phyloP scores from a whole-genome alignment of 129 eudicot genomes.

The Pulicaria dysenterica region DNA sequence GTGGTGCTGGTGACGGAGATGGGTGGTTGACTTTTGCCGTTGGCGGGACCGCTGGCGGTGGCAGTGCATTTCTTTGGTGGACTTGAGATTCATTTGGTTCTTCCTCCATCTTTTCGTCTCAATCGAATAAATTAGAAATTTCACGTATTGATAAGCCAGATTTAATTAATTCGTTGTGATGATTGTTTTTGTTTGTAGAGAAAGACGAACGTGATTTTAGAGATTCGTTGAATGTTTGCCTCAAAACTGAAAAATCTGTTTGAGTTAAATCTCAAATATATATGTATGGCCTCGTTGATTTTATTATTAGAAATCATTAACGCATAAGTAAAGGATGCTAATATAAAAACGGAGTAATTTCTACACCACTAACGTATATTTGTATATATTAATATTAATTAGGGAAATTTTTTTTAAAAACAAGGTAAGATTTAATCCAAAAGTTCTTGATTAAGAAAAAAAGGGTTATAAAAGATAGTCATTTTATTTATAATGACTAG shows the following conservation, averaged over 20 bases:
- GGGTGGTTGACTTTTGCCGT: conserved; percentile 13
- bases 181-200: not conserved
- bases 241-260: not conserved
- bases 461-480: too few species aligned
- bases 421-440: too few species aligned
- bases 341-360: too few species aligned
- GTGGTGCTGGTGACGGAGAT: conserved; percentile 12
- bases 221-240: conserved; percentile 8
- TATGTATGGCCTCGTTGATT: too few species aligned
- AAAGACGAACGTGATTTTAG: conserved; percentile 17
- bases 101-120: conserved; percentile 22
- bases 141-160: not conserved
- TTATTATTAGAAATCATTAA: too few species aligned
- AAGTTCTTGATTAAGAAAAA: too few species aligned
- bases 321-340: too few species aligned
- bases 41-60: conserved; percentile 17
- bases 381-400: too few species aligned
- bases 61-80: conserved; percentile 35
- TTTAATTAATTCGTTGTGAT: not conserved
- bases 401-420: too few species aligned
- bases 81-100: conserved; percentile 27
- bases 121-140: conserved; percentile 6
- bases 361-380: too few species aligned
- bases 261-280: not conserved
- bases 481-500: too few species aligned